A percentile compares a stretch with the other conserved stretches of the same genome.
Conservation (phyloP, 108 stramenopile genomes). For the Nitzschia sp. region DNA sequence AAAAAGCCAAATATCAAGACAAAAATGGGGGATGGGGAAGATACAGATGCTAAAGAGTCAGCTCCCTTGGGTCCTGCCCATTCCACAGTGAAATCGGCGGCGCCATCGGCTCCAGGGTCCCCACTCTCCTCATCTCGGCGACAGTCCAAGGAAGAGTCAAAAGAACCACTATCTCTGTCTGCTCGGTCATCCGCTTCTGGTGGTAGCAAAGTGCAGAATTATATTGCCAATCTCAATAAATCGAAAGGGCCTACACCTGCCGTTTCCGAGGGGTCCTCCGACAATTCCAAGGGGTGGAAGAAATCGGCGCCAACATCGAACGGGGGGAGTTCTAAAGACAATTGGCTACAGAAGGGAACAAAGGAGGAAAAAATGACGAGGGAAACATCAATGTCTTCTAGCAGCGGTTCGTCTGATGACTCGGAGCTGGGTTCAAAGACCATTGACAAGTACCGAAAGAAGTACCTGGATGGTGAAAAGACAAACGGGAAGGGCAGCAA, state of each 20-base stretch:
- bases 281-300: neutral
- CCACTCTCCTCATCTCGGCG: too few relatives aligned
- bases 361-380: neutral
- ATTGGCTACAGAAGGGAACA: neutral
- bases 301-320: neutral
- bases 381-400: neutral
- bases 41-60: neutral
- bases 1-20: constrained; percentile 11
- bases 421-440: neutral
- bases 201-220: neutral
- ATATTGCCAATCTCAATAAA: constrained; percentile 1
- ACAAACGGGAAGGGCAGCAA: neutral
- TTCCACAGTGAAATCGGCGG: neutral
- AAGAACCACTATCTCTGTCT: neutral
- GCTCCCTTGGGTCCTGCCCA: neutral
- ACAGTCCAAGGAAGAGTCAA: neutral
- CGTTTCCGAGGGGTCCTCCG: neutral
- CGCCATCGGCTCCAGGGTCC: neutral
- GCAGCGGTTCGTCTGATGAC: neutral
- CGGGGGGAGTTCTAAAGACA: neutral
- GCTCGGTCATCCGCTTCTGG: neutral
- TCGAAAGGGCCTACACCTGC: neutral
- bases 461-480: constrained; percentile 2
- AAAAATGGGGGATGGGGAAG: neutral
- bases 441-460: constrained; percentile 15